Percentiles rank a stretch among this genome's conserved stretches.
Evolutionary conservation across 805 yeast species (phyloP).

Genomic region (Starmerella geochares): DNA sequence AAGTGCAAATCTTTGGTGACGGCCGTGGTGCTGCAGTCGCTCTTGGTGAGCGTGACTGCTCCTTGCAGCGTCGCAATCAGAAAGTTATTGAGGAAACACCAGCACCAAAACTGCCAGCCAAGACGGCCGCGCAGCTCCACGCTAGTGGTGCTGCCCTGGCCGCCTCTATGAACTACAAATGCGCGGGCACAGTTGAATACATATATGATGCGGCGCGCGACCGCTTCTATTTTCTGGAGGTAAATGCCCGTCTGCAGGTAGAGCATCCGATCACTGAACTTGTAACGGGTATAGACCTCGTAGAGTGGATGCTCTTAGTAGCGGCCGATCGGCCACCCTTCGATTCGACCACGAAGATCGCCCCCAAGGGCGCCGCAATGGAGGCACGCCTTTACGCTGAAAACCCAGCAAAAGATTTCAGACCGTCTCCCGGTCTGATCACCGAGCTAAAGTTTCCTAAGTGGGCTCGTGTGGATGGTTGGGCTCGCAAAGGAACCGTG

Average conservation of each 20-base stretch:
- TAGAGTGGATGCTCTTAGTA: conserved; percentile 90
- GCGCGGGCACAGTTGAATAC: conserved; percentile 97
- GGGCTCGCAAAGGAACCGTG: conserved; percentile 83
- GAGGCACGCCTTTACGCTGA: conserved; percentile 96
- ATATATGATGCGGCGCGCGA: conserved; percentile 79
- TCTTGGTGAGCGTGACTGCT: conserved; percentile 94
- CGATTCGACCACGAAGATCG: conserved; percentile 42
- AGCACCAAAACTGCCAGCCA: conserved; percentile 82
- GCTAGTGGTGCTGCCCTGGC: conserved; percentile 77
- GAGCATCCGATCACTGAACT: conserved; percentile 96
- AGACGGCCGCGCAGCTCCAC: conserved; percentile 65
- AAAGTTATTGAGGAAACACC: conserved; percentile 96
- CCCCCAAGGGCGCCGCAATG: conserved; percentile 79
- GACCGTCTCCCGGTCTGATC: conserved; percentile 93
- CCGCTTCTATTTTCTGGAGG: conserved; percentile 89
- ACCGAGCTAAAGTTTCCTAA: conserved; percentile 75
- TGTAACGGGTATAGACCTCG: conserved; percentile 89
- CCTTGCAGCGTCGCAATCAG: conserved; percentile 94
- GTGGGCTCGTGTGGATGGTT: conserved; percentile 89
- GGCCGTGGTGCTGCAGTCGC: conserved; percentile 90
- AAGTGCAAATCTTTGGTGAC: conserved; percentile 92
- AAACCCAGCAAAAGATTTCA: conserved; percentile 87
- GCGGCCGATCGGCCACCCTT: conserved; percentile 87
- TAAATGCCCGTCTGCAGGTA: conserved; percentile 91
- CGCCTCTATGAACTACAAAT: conserved; percentile 72